Conservation (phyloP, 2,329 filamentous ascomycete genomes). For the Neodidymelliopsis sp. region DNA sequence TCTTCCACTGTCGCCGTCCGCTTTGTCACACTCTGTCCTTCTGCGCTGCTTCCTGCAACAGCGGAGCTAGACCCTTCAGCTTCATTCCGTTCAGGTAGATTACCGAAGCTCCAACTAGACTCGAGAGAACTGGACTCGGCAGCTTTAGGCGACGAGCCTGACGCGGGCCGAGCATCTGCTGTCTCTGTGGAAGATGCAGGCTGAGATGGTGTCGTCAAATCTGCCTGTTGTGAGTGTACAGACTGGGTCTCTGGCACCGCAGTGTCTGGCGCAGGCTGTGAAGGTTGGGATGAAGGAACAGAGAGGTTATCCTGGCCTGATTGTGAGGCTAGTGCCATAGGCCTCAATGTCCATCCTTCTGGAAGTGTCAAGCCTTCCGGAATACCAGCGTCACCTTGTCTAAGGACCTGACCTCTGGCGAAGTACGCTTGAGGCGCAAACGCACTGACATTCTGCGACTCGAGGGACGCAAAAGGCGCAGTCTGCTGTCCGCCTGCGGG, state of each 20-base stretch:
- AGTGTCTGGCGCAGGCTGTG: slow-evolving; percentile 12
- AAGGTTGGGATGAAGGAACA: slow-evolving; percentile 11
- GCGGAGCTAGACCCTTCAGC: slow-evolving; percentile 40
- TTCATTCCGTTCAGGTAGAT: slow-evolving; percentile 35
- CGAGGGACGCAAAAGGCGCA: slow-evolving; percentile 34
- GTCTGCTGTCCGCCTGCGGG: slow-evolving; percentile 41
- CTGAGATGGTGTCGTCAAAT: slow-evolving; percentile 1
- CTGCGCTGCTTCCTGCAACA: slow-evolving; percentile 34
- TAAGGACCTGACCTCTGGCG: slow-evolving; percentile 39
- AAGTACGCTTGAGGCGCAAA: slow-evolving; percentile 44
- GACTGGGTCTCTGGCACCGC: slow-evolving; percentile 5
- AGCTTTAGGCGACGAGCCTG: slow-evolving; percentile 30
- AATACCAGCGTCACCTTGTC: slow-evolving; percentile 45
- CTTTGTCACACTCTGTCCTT: slow-evolving; percentile 30
- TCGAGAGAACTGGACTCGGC: slow-evolving; percentile 42
- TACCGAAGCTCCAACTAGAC: slow-evolving; percentile 49
- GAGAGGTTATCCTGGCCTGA: slow-evolving; percentile 18
- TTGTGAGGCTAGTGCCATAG: slow-evolving; percentile 38
- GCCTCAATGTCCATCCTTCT: slow-evolving; percentile 48
- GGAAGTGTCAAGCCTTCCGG: slow-evolving; percentile 48
- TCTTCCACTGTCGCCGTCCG: slow-evolving; percentile 45
- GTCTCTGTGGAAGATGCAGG: slow-evolving; percentile 6
- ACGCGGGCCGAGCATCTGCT: slow-evolving; percentile 10
- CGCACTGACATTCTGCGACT: slow-evolving; percentile 25
- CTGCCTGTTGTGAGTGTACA: background rate